These are phyloP conservation scores for Penicillium roqueforti DNA, from an alignment of 495 filamentous ascomycete species.

Conservation along the genomic window DNA sequence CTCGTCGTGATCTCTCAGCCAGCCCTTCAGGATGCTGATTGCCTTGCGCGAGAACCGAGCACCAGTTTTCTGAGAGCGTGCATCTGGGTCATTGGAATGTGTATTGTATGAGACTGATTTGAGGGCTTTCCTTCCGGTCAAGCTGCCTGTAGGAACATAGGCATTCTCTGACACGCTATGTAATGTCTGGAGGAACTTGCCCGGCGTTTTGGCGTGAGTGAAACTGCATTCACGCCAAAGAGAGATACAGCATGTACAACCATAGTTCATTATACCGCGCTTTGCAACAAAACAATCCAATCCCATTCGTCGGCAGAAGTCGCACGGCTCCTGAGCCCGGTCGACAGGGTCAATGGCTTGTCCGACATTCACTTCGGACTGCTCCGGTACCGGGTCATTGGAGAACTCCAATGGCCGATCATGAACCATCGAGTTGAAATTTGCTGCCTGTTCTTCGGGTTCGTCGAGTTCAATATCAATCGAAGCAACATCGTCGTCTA, in stretches of 20 bases:
- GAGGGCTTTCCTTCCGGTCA: slow-evolving; percentile 38
- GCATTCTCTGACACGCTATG: slow-evolving; percentile 47
- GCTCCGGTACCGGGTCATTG: slow-evolving; percentile 28
- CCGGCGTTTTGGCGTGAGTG: slow-evolving; percentile 45
- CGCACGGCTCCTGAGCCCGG: slow-evolving; percentile 56
- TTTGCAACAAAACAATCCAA: slow-evolving; percentile 73
- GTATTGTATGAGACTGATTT: slow-evolving; percentile 38
- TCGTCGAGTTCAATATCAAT: slow-evolving; percentile 38
- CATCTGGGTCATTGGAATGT: slow-evolving; percentile 35
- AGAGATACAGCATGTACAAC: slow-evolving; percentile 75
- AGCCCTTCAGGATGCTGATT: slow-evolving; percentile 70
- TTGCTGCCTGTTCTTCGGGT: slow-evolving; percentile 31
- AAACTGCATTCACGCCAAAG: slow-evolving; percentile 73
- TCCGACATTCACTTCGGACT: slow-evolving; percentile 22
- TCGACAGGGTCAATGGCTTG: slow-evolving; percentile 26
- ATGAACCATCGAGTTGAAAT: slow-evolving; percentile 35
- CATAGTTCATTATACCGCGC: slow-evolving; percentile 61
- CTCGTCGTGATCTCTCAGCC: slow-evolving; percentile 67
- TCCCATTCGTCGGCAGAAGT: slow-evolving; percentile 62
- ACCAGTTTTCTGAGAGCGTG: slow-evolving; percentile 51
- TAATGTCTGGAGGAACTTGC: slow-evolving; percentile 49
- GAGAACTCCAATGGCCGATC: slow-evolving; percentile 38
- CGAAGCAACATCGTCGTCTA: slow-evolving; percentile 42
- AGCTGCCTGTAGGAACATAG: slow-evolving; percentile 32
- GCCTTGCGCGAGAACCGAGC: slow-evolving; percentile 68